A percentile compares a stretch with the other conserved stretches of the same genome.
Evolutionary conservation across 2,329 filamentous ascomycete species (phyloP).

Genomic region (Cephalotrichum gorgonifer): DNA sequence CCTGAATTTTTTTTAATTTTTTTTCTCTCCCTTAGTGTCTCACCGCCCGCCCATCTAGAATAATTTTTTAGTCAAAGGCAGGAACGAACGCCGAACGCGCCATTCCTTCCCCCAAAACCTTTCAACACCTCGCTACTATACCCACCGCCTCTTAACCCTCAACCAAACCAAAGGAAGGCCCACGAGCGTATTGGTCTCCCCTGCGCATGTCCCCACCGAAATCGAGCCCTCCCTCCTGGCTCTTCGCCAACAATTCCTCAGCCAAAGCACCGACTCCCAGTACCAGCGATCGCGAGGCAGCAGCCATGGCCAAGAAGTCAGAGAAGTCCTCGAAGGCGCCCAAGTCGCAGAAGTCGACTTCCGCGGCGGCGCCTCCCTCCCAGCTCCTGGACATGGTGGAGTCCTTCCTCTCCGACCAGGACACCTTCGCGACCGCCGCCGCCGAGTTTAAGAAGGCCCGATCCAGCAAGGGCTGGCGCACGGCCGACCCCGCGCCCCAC

Average conservation of each 20-base stretch:
- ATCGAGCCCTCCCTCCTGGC: slow-evolving; percentile 25
- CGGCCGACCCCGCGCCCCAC: slow-evolving; percentile 12
- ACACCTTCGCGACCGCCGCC: slow-evolving; percentile 49
- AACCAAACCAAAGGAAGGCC: not conserved
- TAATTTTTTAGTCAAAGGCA: too few relatives aligned
- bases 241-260: slow-evolving; percentile 29
- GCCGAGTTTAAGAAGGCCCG: slow-evolving; percentile 54
- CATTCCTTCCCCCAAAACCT: not conserved
- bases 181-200: not conserved
- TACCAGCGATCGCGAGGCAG: slow-evolving; percentile 5
- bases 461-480: slow-evolving; percentile 38
- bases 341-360: slow-evolving; percentile 9
- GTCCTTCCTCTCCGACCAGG: slow-evolving; percentile 54
- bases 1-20: not conserved
- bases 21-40: too few relatives aligned
- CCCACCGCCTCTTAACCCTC: not conserved
- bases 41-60: not conserved
- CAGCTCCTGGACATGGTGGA: slow-evolving; percentile 59
- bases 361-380: slow-evolving; percentile 27
- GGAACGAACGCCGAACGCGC: not conserved
- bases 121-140: not conserved
- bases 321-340: slow-evolving; percentile 11
- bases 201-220: not conserved
- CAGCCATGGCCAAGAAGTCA: slow-evolving; percentile 21
- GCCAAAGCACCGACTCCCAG: slow-evolving; percentile 10